phyloP scores from a whole-genome alignment of 441 rosid species.

The Codiaeum variegatum region DNA sequence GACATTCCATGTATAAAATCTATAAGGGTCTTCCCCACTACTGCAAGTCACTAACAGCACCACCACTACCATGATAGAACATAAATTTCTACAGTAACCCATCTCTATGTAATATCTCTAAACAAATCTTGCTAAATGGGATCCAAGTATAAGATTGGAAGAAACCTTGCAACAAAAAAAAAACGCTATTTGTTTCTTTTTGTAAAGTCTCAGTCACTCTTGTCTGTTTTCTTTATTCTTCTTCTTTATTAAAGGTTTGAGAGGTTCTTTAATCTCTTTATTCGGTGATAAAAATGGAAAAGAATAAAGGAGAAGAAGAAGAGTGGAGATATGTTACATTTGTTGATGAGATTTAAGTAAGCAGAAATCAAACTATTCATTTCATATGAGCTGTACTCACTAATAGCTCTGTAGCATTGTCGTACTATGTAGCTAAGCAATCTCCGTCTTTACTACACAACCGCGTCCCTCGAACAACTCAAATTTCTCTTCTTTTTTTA shows the following conservation, averaged over 20 bases:
- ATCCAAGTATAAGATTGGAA: conserved; percentile 1
- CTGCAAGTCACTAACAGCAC: conserved; percentile 19
- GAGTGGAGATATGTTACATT: not conserved
- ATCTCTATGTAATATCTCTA: conserved; percentile 12
- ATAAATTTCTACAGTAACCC: conserved; percentile 12
- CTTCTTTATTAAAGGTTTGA: conserved; percentile 8
- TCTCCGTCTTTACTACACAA: not conserved
- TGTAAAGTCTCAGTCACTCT: conserved; percentile 13
- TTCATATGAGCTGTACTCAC: conserved; percentile 2
- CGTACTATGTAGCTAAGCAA: not conserved
- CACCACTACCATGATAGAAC: conserved; percentile 16
- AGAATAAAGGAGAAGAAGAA: conserved; percentile 6
- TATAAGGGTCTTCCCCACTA: conserved; percentile 69
- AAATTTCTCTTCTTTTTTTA: not conserved
- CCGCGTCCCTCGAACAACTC: not conserved
- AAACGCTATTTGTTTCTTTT: not conserved
- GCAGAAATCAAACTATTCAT: not conserved
- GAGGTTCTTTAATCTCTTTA: not conserved
- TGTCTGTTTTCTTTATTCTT: not conserved
- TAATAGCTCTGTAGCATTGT: not conserved
- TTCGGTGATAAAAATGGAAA: conserved; percentile 10
- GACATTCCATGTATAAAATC: conserved; percentile 76
- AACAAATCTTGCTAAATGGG: conserved; percentile 7
- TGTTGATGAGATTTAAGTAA: not conserved
- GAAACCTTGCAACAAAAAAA: conserved; percentile 13